Evolutionary conservation across 2,329 filamentous ascomycete species (phyloP).

Genomic region (Paecilomyces variotii): DNA sequence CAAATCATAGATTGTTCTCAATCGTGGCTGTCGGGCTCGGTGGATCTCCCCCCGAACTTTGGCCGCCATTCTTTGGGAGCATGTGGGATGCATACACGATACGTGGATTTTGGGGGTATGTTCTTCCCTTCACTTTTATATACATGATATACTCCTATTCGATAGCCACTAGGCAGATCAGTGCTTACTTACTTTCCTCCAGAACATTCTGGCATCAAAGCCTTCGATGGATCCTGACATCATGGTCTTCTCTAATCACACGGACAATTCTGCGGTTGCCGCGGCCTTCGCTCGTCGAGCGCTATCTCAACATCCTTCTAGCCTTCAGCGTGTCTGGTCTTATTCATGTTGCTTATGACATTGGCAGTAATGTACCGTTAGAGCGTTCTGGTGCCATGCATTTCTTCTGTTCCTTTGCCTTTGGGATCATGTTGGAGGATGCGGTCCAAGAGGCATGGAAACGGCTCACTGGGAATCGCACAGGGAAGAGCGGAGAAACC

Average conservation of each 20-base stretch:
- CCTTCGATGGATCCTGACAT: constrained; percentile 16
- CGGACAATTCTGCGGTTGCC: constrained; percentile 12
- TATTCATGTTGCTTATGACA: constrained; percentile 14
- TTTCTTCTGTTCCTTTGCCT: constrained; percentile 15
- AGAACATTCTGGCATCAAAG: constrained; percentile 25
- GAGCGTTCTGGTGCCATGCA: constrained; percentile 10
- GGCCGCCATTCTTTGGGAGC: constrained; percentile 17
- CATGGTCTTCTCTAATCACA: constrained; percentile 12
- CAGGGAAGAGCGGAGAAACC: background rate
- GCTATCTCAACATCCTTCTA: constrained; percentile 20
- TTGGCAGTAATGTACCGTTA: constrained; percentile 8
- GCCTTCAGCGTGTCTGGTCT: constrained; percentile 22
- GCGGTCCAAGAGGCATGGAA: constrained; percentile 14
- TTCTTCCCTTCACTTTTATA: background rate
- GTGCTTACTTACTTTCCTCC: background rate
- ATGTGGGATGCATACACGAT: constrained; percentile 17
- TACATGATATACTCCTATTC: background rate
- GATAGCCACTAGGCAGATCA: background rate
- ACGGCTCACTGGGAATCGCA: background rate
- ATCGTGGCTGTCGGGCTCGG: constrained; percentile 12
- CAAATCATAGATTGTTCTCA: constrained; percentile 12
- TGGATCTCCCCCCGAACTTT: constrained; percentile 9
- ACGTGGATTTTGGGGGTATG: constrained; percentile 21
- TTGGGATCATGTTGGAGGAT: constrained; percentile 24
- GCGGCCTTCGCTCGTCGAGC: constrained; percentile 12